Conservation (phyloP, 257 asterid species). For the Solanum chmielewskii region DNA sequence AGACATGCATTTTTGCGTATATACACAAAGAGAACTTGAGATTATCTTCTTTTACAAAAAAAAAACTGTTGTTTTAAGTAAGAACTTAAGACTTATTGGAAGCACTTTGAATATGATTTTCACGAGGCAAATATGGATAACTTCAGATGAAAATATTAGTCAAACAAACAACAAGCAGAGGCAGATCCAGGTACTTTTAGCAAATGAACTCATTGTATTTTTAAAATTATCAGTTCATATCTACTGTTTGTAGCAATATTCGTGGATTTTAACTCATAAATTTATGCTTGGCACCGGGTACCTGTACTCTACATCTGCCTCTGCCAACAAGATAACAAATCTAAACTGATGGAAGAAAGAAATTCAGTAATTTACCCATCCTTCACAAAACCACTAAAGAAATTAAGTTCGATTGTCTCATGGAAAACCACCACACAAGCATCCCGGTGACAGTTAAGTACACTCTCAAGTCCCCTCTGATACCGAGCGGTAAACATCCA, state of each 20-base stretch:
- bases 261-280: not conserved
- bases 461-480: constrained; percentile 86
- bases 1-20: not conserved
- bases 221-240: not conserved
- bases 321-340: not conserved
- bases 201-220: not conserved
- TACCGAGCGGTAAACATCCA: constrained; percentile 92
- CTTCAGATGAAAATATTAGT: not conserved
- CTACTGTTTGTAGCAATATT: not conserved
- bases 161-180: not conserved
- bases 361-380: constrained; percentile 49
- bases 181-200: not conserved
- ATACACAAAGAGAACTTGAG: not conserved
- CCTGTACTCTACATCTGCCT: not conserved
- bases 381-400: constrained; percentile 61
- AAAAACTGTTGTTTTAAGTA: not conserved
- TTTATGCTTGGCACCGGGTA: not conserved
- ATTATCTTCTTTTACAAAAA: not conserved
- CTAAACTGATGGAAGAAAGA: not conserved
- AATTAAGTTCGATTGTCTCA: constrained; percentile 85
- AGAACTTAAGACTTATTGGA: not conserved
- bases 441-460: constrained; percentile 54
- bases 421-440: constrained; percentile 88
- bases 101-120: not conserved
- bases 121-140: not conserved